phyloP scores from a whole-genome alignment of 345 rosid species.

The Acer yangbiense region DNA sequence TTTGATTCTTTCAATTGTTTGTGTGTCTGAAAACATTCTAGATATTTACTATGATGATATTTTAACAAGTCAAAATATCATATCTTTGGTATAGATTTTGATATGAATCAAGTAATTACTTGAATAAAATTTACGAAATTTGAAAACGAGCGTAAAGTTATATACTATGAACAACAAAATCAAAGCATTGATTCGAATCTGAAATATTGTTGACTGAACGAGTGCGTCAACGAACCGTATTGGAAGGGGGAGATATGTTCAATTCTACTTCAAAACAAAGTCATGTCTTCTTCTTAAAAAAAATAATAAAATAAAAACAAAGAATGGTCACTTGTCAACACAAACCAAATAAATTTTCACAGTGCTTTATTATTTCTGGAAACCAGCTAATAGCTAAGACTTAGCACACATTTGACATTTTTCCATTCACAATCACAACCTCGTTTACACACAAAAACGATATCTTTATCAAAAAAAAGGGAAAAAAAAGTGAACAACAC shows the following conservation, averaged over 20 bases:
- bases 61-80: too few species aligned
- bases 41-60: not conserved
- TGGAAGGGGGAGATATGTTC: too few species aligned
- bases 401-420: not conserved
- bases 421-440: not conserved
- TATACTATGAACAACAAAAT: too few species aligned
- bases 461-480: not conserved
- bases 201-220: too few species aligned
- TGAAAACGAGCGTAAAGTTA: too few species aligned
- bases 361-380: not conserved
- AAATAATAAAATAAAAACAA: too few species aligned
- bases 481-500: not conserved
- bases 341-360: not conserved
- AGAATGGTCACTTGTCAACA: not conserved
- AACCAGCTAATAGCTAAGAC: not conserved
- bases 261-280: not conserved
- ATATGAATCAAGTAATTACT: too few species aligned
- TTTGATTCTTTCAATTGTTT: not conserved
- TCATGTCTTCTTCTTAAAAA: not conserved
- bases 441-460: not conserved
- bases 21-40: not conserved
- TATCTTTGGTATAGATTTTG: too few species aligned
- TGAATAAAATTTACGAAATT: too few species aligned
- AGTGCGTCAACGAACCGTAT: too few species aligned
- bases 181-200: too few species aligned